These are phyloP conservation scores for Xanthoparmelia taractica DNA, from an alignment of 495 filamentous ascomycete genomes.

Conservation along the genomic window DNA sequence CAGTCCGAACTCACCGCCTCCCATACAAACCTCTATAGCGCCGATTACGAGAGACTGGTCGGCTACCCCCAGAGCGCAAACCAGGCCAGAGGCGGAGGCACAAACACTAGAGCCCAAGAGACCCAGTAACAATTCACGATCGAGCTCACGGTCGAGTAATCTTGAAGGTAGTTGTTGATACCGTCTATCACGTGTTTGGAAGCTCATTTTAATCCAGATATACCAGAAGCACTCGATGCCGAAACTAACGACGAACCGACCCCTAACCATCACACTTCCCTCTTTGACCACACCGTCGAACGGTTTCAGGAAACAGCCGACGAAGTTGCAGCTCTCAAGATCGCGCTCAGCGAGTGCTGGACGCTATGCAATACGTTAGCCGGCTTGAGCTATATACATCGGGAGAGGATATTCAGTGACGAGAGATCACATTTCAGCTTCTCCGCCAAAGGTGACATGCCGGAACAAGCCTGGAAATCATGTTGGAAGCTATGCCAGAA, in stretches of 20 bases:
- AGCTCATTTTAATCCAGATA: slow-evolving; percentile 32
- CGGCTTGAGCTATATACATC: slow-evolving; percentile 74
- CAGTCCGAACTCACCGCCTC: slow-evolving; percentile 48
- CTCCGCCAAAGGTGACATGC: slow-evolving; percentile 59
- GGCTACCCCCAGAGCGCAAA: slow-evolving; percentile 76
- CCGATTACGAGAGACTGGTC: slow-evolving; percentile 49
- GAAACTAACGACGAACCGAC: slow-evolving; percentile 30
- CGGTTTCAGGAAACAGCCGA: slow-evolving; percentile 45
- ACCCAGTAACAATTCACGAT: slow-evolving; percentile 26
- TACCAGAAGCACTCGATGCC: slow-evolving; percentile 37
- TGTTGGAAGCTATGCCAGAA: slow-evolving; percentile 89
- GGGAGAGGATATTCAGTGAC: slow-evolving; percentile 61
- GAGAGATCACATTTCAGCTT: slow-evolving; percentile 58
- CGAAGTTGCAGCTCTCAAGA: slow-evolving; percentile 65
- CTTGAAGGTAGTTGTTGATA: slow-evolving; percentile 55
- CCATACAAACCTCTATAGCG: slow-evolving; percentile 60
- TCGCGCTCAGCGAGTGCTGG: slow-evolving; percentile 84
- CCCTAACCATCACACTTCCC: slow-evolving; percentile 36
- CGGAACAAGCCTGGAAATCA: slow-evolving; percentile 82
- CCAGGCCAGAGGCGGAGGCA: slow-evolving; percentile 60
- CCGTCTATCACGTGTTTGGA: neutral
- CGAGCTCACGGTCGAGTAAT: slow-evolving; percentile 46
- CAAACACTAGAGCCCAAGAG: slow-evolving; percentile 37
- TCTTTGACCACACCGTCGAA: slow-evolving; percentile 31
- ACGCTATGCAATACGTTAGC: slow-evolving; percentile 87